Conservation (phyloP, 2,329 filamentous ascomycete species). For the Verticillium nubilum region DNA sequence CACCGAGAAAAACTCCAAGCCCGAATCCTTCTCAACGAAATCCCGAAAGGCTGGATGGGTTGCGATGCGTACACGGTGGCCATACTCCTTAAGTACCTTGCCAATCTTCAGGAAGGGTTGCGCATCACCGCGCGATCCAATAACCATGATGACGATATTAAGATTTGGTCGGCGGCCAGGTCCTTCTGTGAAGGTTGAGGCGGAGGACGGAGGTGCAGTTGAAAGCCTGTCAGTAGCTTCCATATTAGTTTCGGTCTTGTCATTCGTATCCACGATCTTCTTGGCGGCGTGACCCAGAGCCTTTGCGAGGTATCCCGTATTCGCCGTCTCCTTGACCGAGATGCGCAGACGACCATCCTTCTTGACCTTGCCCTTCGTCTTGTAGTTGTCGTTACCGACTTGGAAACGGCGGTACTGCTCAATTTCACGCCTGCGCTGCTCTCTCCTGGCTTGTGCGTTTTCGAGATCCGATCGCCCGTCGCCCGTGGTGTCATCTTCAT, state of each 20-base stretch:
- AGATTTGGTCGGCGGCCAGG: constrained; percentile 41
- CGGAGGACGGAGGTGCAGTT: constrained; percentile 19
- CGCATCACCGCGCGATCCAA: constrained; percentile 73
- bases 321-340: constrained; percentile 64
- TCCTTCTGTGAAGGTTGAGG: constrained; percentile 16
- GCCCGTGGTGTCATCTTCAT: constrained; percentile 8
- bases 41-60: constrained; percentile 74
- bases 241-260: constrained; percentile 20
- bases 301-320: constrained; percentile 68
- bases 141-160: constrained; percentile 81
- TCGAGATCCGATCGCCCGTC: constrained; percentile 1
- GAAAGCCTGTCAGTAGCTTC: constrained; percentile 4
- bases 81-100: constrained; percentile 65
- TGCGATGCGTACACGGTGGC: constrained; percentile 71
- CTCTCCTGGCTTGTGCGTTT: constrained; percentile 1
- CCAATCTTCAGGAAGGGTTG: constrained; percentile 76
- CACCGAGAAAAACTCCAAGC: constrained; percentile 74
- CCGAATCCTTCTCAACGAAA: constrained; percentile 67
- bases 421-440: constrained; percentile 6
- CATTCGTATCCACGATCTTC: constrained; percentile 41
- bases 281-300: constrained; percentile 61
- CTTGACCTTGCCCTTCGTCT: constrained; percentile 59
- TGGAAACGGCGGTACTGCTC: constrained; percentile 47
- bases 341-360: constrained; percentile 67
- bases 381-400: constrained; percentile 59